Conservation (phyloP, 1,284 basidiomycete genomes). For the Malassezia equina region DNA sequence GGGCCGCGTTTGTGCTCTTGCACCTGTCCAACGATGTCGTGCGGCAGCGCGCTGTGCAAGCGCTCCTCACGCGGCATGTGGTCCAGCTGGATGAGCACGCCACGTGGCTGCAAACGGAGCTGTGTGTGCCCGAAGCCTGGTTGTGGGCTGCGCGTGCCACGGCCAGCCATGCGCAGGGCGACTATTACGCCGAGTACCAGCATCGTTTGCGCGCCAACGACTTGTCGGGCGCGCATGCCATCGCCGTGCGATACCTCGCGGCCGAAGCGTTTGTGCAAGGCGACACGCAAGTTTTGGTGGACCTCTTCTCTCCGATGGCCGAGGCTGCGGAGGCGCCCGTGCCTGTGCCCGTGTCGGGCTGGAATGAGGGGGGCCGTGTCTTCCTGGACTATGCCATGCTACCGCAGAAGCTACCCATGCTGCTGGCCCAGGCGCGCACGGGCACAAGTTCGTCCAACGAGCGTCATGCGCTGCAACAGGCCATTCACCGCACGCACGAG, state of each 20-base stretch:
- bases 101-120: constrained; percentile 63
- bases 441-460: constrained; percentile 6
- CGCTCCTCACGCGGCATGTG: constrained; percentile 67
- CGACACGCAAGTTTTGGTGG: constrained; percentile 63
- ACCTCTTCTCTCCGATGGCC: constrained; percentile 63
- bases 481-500: constrained; percentile 48
- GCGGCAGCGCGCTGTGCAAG: constrained; percentile 68
- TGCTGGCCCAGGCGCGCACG: constrained; percentile 51
- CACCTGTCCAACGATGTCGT: constrained; percentile 64
- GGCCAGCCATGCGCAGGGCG: constrained; percentile 56
- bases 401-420: constrained; percentile 57
- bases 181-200: constrained; percentile 67
- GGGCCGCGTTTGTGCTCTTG: constrained; percentile 77
- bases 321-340: constrained; percentile 54
- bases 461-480: constrained; percentile 62
- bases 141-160: constrained; percentile 72
- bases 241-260: constrained; percentile 72
- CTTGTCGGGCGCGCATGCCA: constrained; percentile 65
- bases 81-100: constrained; percentile 58
- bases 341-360: constrained; percentile 30
- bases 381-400: constrained; percentile 37
- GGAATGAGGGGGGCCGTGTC: constrained; percentile 42
- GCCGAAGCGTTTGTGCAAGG: constrained; percentile 76
- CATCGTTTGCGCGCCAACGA: constrained; percentile 63
- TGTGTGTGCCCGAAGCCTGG: constrained; percentile 75